Conservation (phyloP, 257 asterid species). For the Solanum chiquidenum region DNA sequence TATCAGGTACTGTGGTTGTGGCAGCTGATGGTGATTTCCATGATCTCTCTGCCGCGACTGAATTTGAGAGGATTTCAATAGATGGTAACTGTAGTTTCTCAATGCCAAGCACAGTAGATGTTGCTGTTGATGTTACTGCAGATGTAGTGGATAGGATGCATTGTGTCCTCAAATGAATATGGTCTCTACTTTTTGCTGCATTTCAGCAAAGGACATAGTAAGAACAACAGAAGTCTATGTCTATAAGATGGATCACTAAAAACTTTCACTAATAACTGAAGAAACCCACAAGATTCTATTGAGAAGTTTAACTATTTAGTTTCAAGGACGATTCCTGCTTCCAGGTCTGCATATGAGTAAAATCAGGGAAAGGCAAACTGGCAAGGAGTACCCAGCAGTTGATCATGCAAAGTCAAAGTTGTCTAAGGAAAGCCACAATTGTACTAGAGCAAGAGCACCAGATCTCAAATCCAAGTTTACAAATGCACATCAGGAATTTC, state of each 20-base stretch:
- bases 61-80: conserved; percentile 43
- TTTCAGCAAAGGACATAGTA: conserved; percentile 8
- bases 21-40: conserved; percentile 35
- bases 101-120: conserved; percentile 48
- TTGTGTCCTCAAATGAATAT: conserved; percentile 43
- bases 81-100: conserved; percentile 57
- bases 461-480: neutral
- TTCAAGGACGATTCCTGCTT: neutral
- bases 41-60: conserved; percentile 41
- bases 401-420: neutral
- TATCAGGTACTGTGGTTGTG: conserved; percentile 44
- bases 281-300: neutral
- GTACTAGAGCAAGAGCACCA: neutral
- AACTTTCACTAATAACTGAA: neutral
- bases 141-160: conserved; percentile 61
- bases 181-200: conserved; percentile 78
- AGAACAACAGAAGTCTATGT: conserved; percentile 7
- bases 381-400: neutral
- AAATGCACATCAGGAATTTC: neutral
- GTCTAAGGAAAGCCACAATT: neutral
- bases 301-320: neutral
- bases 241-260: neutral
- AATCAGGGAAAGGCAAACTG: neutral
- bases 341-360: neutral
- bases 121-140: conserved; percentile 32